Evolutionary conservation across 352 stramenopile genomes (phyloP), one percentile per base, ranked within the genome.

Genomic region (Pythium insidiosum): DNA sequence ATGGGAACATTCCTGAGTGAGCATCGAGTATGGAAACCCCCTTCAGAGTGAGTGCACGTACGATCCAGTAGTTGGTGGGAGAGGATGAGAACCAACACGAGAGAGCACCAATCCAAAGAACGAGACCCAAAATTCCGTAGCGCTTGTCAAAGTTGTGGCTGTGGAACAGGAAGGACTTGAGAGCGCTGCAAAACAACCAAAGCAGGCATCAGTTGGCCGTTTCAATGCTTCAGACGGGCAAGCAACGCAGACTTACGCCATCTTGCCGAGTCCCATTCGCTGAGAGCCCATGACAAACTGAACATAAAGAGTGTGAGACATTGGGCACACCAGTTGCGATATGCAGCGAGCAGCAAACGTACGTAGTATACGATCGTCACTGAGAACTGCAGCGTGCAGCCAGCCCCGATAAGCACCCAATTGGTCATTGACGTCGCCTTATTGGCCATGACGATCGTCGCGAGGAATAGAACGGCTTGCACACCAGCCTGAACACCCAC

Each of bases 111-210:
- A 55, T 39, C 59, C 59, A 73, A 2, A 69, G 44, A 2, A 43
- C 49, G 2, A 54, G 18, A 1, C 63, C 63, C 3, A 69, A n/a
- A 6, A 63, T 15, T 5, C 58, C 62, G 36, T 43, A 58, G 36
- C 58, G 58, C 18, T 21, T 48, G 16, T 69, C 50, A 44, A 73
- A 73, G 47, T 69, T 73, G 47, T 69, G 38, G 33, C 63, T 73
- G 22, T 58, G 22, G 15, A 66, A 44, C 5, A 63, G 23, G 33
- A 73, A 69, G 2, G 28, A 33, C 25, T 58, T 56, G 18, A 61
- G 24, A 2, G 58, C 53, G 9, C 59, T 73, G 44, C 18, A 25
- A 2, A 5, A 7, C 2, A 35, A 25, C 11, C n/a, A n/a, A n/a
- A n/a, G n/a, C n/a, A n/a, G n/a, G n/a, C n/a, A n/a, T n/a, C n/a